Evolutionary conservation across 2,329 filamentous ascomycete species (phyloP).

Genomic region (Coniochaeta ligniaria): DNA sequence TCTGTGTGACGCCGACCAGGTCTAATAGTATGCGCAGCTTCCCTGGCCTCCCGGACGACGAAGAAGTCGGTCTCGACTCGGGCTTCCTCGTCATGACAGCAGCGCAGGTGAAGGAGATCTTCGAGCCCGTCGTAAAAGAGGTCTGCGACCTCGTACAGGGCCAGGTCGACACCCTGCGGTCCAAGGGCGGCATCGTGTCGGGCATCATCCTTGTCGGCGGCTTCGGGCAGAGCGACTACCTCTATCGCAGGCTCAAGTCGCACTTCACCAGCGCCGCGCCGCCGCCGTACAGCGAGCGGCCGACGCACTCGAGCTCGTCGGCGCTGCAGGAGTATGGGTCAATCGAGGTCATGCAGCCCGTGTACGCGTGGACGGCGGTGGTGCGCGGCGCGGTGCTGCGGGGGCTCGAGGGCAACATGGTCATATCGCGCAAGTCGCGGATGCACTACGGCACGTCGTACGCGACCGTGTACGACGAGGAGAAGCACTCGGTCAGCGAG

Average conservation of each 20-base stretch:
- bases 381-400: constrained; percentile 70
- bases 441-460: constrained; percentile 78
- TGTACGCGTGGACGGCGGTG: constrained; percentile 77
- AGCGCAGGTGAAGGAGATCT: constrained; percentile 64
- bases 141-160: constrained; percentile 62
- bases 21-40: constrained; percentile 37
- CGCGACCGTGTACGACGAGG: constrained; percentile 72
- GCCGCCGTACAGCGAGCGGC: constrained; percentile 60
- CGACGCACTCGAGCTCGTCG: constrained; percentile 50
- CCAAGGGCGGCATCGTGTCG: constrained; percentile 54
- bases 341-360: constrained; percentile 74
- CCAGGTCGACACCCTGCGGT: constrained; percentile 56
- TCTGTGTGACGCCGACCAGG: not conserved
- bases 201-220: constrained; percentile 79
- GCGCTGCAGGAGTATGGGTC: constrained; percentile 42
- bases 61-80: constrained; percentile 66
- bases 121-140: constrained; percentile 67
- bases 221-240: constrained; percentile 72
- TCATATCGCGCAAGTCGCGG: constrained; percentile 64
- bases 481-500: constrained; percentile 64
- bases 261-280: constrained; percentile 57
- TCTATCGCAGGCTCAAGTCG: constrained; percentile 62
- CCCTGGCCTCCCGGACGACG: constrained; percentile 68
- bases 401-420: constrained; percentile 72
- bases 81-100: constrained; percentile 69